phyloP scores from a whole-genome alignment of 495 filamentous ascomycete species.

The Daldinia loculata region DNA sequence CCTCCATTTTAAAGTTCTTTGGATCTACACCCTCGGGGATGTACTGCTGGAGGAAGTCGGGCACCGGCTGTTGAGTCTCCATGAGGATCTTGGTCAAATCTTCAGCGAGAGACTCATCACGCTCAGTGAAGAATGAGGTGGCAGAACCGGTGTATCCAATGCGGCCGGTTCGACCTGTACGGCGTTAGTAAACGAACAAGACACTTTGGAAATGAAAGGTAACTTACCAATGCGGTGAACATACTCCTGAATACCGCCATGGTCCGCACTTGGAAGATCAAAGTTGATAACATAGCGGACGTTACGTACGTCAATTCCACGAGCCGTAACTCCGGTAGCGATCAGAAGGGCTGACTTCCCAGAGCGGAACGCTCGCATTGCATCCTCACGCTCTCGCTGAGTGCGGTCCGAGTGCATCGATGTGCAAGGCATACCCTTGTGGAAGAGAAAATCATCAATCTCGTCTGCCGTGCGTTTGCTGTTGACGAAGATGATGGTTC shows the following conservation, averaged over 20 bases:
- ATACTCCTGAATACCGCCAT: conserved; percentile 95
- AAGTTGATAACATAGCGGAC: conserved; percentile 94
- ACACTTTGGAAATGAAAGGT: background rate
- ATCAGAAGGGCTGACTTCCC: conserved; percentile 81
- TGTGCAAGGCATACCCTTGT: conserved; percentile 77
- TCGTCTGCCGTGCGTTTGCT: conserved; percentile 76
- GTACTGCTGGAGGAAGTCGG: conserved; percentile 78
- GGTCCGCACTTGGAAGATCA: conserved; percentile 72
- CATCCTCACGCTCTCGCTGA: conserved; percentile 92
- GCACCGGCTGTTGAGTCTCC: conserved; percentile 78
- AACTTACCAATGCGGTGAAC: conserved; percentile 87
- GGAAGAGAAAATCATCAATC: conserved; percentile 87
- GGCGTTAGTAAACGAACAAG: conserved; percentile 28
- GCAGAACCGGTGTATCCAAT: conserved; percentile 89
- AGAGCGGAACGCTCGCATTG: conserved; percentile 83
- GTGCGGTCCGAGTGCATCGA: conserved; percentile 89
- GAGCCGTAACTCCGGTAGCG: conserved; percentile 83
- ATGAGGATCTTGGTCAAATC: conserved; percentile 80
- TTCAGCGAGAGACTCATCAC: conserved; percentile 72
- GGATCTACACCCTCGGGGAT: conserved; percentile 62
- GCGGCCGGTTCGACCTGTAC: conserved; percentile 86
- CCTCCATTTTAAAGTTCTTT: conserved; percentile 64
- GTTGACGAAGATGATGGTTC: conserved; percentile 95
- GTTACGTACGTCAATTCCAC: conserved; percentile 89
- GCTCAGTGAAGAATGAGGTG: conserved; percentile 80